Conservation (phyloP, 2,329 filamentous ascomycete genomes). For the Pseudocercospora ulei region DNA sequence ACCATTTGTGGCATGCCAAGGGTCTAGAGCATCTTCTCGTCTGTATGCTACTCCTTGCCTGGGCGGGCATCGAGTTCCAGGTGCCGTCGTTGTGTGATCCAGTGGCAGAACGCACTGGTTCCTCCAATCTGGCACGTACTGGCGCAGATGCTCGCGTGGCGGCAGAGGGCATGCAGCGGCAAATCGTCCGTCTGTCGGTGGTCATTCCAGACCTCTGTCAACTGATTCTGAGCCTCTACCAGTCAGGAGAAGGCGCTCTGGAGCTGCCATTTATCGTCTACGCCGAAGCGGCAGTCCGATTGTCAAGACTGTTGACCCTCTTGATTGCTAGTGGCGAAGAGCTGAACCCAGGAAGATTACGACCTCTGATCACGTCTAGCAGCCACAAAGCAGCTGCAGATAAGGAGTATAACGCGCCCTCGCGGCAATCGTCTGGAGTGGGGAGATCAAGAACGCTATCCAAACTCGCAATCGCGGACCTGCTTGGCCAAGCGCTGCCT, state of each 20-base stretch:
- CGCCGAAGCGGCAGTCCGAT: conserved; percentile 63
- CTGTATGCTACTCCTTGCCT: conserved; percentile 72
- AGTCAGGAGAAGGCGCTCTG: conserved; percentile 52
- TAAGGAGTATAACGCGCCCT: conserved; percentile 1
- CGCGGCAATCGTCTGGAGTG: conserved; percentile 3
- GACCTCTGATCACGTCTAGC: conserved; percentile 8
- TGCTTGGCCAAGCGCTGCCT: conserved; percentile 25
- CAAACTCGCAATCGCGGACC: conserved; percentile 20
- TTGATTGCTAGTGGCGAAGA: conserved; percentile 57
- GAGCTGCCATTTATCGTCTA: conserved; percentile 61
- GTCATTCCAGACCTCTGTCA: conserved; percentile 65
- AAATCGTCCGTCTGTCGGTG: conserved; percentile 44
- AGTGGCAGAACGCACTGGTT: conserved; percentile 24
- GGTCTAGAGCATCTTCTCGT: conserved; percentile 79
- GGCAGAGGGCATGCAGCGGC: conserved; percentile 26
- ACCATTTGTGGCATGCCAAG: conserved; percentile 97
- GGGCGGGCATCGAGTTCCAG: conserved; percentile 73
- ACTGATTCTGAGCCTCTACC: conserved; percentile 62
- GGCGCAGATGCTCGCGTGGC: conserved; percentile 23
- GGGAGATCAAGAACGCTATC: conserved; percentile 12
- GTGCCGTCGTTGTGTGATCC: conserved; percentile 41
- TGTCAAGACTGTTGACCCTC: conserved; percentile 59
- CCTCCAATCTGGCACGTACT: conserved; percentile 23
- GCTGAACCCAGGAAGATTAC: conserved; percentile 36
- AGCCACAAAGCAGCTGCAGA: background rate